Percentiles rank a stretch among this genome's conserved stretches.
Evolutionary conservation across 2,329 filamentous ascomycete genomes (phyloP).

Genomic region (Aureobasidium sp.): DNA sequence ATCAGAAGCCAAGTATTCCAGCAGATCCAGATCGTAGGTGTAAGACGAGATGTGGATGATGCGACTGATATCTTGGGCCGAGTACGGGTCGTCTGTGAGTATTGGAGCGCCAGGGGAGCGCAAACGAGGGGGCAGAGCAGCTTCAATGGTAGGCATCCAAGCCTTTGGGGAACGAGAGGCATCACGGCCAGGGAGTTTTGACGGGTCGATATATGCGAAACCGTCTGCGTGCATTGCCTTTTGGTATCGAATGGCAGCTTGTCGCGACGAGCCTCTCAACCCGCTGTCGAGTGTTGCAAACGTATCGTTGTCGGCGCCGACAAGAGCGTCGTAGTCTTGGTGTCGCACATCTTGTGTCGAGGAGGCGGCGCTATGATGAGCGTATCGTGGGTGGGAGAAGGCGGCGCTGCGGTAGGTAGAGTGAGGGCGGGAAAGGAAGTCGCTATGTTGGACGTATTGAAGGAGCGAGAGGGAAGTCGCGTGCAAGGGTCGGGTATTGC

Average conservation of each 20-base stretch:
- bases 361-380: background rate
- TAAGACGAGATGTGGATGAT: conserved; percentile 2
- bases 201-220: background rate
- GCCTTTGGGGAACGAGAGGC: background rate
- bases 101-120: background rate
- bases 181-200: background rate
- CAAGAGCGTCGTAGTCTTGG: background rate
- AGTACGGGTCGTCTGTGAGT: background rate
- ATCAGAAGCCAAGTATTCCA: conserved; percentile 31
- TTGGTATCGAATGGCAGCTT: background rate
- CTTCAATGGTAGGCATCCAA: conserved; percentile 1
- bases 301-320: background rate
- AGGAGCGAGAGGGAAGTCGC: no score
- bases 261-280: background rate
- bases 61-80: conserved; percentile 1
- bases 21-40: conserved; percentile 25
- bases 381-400: background rate
- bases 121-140: conserved; percentile 2
- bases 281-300: background rate
- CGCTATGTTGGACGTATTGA: no score
- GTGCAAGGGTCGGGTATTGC: background rate
- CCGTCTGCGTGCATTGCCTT: background rate
- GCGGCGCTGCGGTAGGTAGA: no score
- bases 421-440: no score
- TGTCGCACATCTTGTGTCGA: background rate